Conservation (phyloP, 495 filamentous ascomycete genomes). For the Penicillium argentinense region DNA sequence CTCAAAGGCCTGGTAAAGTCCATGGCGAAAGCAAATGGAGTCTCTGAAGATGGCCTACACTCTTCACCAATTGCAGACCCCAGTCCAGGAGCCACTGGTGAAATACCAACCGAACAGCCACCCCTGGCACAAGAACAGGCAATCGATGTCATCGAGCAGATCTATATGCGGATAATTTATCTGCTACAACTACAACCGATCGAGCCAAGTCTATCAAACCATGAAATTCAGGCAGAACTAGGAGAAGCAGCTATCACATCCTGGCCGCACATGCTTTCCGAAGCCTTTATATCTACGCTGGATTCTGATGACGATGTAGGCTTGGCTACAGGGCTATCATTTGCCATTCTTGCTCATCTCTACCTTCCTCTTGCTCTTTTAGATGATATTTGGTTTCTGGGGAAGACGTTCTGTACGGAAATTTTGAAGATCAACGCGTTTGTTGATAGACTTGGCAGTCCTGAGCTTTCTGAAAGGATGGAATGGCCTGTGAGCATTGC, state of each 20-base stretch:
- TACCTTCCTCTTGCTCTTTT: constrained; percentile 21
- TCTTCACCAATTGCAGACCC: background rate
- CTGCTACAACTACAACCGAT: constrained; percentile 21
- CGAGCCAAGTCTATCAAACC: constrained; percentile 6
- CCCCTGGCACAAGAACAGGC: constrained; percentile 8
- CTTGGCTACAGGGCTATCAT: constrained; percentile 4
- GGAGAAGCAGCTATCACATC: constrained; percentile 28
- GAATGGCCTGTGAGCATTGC: constrained; percentile 12
- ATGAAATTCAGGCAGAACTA: constrained; percentile 27
- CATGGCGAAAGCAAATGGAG: background rate
- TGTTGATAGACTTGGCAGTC: constrained; percentile 2
- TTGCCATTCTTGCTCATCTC: constrained; percentile 26
- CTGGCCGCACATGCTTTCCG: constrained; percentile 22
- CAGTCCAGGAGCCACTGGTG: background rate
- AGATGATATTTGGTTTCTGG: constrained; percentile 22
- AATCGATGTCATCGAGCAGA: constrained; percentile 29
- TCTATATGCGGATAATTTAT: constrained; percentile 31
- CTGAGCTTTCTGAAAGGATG: constrained; percentile 9
- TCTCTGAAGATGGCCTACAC: background rate
- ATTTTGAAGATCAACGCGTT: constrained; percentile 21
- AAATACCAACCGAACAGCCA: background rate
- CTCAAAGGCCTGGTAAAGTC: constrained; percentile 4
- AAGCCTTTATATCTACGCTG: constrained; percentile 18
- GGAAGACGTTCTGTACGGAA: constrained; percentile 14
- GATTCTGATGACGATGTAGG: constrained; percentile 5